Percentiles rank a stretch among this genome's conserved stretches.
Evolutionary conservation across 2,329 filamentous ascomycete genomes (phyloP).

Genomic region (Cordyceps pruinosa): DNA sequence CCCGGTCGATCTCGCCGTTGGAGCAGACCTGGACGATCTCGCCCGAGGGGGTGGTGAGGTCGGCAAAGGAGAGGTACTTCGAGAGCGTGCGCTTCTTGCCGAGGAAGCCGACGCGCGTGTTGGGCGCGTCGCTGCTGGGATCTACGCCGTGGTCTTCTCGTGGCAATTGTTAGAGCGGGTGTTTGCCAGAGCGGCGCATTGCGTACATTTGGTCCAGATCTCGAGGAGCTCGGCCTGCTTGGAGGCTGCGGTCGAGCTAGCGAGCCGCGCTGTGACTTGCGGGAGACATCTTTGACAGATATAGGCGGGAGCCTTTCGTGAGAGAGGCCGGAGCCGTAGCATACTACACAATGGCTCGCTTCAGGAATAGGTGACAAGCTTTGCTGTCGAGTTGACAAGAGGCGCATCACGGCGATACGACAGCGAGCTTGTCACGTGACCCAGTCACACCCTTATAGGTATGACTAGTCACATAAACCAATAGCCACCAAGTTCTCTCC

Average conservation of each 20-base stretch:
- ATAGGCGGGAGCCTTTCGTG: not conserved
- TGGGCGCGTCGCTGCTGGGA: constrained; percentile 16
- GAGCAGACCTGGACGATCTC: constrained; percentile 40
- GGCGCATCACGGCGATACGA: not conserved
- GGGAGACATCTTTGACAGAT: constrained; percentile 1
- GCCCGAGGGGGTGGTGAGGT: constrained; percentile 35
- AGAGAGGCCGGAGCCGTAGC: not conserved
- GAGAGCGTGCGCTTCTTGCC: constrained; percentile 60
- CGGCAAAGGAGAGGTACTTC: constrained; percentile 64
- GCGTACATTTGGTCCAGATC: constrained; percentile 27
- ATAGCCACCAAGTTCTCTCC: too few relatives aligned
- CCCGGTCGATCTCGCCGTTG: constrained; percentile 30
- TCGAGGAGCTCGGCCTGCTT: constrained; percentile 21
- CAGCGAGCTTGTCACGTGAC: too few relatives aligned
- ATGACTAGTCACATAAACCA: too few relatives aligned
- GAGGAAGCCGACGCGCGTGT: constrained; percentile 59
- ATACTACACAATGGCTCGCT: not conserved
- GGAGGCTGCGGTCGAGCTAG: constrained; percentile 7
- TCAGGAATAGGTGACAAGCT: not conserved
- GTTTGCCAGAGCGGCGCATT: not conserved
- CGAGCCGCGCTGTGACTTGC: not conserved
- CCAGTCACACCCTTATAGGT: too few relatives aligned
- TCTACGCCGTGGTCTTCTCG: constrained; percentile 23
- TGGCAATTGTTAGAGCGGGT: not conserved
- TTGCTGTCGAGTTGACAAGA: not conserved